Evolutionary conservation across 140 eudicot genomes (phyloP).

Genomic region (Ambrosia hybrid): DNA sequence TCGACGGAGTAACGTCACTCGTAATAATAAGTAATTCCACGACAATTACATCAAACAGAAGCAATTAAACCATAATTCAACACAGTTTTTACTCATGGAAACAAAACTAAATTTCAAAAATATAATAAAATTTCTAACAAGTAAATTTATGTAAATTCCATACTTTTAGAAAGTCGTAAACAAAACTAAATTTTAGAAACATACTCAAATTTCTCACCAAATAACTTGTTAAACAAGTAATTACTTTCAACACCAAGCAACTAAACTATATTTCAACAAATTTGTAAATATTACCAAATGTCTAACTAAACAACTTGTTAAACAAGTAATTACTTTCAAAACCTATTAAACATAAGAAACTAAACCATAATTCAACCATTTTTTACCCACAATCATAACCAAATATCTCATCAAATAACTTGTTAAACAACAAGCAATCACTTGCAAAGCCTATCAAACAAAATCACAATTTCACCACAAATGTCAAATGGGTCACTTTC

Average conservation of each 20-base stretch:
- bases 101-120: not conserved
- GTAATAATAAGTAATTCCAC: not conserved
- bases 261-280: not conserved
- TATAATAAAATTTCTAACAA: no score
- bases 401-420: not conserved
- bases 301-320: not conserved
- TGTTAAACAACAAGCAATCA: not conserved
- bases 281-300: no score
- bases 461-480: not conserved
- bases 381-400: not conserved
- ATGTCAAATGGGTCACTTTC: not conserved
- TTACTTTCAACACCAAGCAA: not conserved
- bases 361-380: slow-evolving; percentile 9
- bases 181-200: not conserved
- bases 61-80: slow-evolving; percentile 9
- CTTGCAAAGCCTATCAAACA: not conserved
- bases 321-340: not conserved
- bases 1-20: not conserved
- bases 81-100: not conserved
- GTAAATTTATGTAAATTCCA: no score
- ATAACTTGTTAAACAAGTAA: not conserved
- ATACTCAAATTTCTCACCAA: not conserved
- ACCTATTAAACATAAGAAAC: not conserved
- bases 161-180: not conserved
- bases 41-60: not conserved